A percentile compares a stretch with the other conserved stretches of the same genome.
Evolutionary conservation across 2,329 filamentous ascomycete species (phyloP).

Genomic region (Pseudopithomyces chartarum): DNA sequence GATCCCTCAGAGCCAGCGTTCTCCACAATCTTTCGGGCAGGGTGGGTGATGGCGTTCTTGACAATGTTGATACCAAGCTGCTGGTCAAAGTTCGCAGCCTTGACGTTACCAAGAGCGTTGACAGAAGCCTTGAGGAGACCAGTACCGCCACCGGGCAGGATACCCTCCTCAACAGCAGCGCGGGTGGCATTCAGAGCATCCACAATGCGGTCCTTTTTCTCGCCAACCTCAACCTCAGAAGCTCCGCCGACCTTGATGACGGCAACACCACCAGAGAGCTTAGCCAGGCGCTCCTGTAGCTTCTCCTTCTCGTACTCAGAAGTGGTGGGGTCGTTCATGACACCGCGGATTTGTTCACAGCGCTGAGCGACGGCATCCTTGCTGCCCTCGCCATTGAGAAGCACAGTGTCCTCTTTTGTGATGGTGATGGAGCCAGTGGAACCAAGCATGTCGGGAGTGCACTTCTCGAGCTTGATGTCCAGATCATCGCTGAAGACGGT

Average conservation of each 20-base stretch:
- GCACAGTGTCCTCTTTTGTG: slow-evolving; percentile 99
- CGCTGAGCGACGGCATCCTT: slow-evolving; percentile 93
- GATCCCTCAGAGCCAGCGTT: slow-evolving; percentile 96
- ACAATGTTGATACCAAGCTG: slow-evolving; percentile 97
- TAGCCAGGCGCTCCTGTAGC: slow-evolving; percentile 98
- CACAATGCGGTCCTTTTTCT: slow-evolving; percentile 99
- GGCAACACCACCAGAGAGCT: slow-evolving; percentile 97
- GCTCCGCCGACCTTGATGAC: slow-evolving; percentile 99
- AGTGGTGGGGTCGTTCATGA: slow-evolving; percentile 90
- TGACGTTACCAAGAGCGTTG: slow-evolving; percentile 82
- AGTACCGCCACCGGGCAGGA: slow-evolving; percentile 97
- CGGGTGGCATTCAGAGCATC: slow-evolving; percentile 98
- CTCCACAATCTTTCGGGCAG: slow-evolving; percentile 94
- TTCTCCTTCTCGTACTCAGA: slow-evolving; percentile 99
- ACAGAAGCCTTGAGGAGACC: slow-evolving; percentile 95
- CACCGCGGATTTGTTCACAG: slow-evolving; percentile 98
- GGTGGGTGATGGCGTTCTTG: slow-evolving; percentile 96
- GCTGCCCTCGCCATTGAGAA: slow-evolving; percentile 94
- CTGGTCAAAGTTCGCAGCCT: slow-evolving; percentile 97
- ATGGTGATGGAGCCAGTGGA: slow-evolving; percentile 98
- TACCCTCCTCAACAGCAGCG: slow-evolving; percentile 98
- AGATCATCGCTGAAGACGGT: slow-evolving; percentile 98
- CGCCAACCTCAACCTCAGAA: slow-evolving; percentile 97
- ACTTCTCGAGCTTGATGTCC: slow-evolving; percentile 98
- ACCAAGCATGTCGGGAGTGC: slow-evolving; percentile 92